A percentile compares a stretch with the other conserved stretches of the same genome.
phyloP scores from a whole-genome alignment of 495 filamentous ascomycete genomes.

The Schizothecium vesticola region DNA sequence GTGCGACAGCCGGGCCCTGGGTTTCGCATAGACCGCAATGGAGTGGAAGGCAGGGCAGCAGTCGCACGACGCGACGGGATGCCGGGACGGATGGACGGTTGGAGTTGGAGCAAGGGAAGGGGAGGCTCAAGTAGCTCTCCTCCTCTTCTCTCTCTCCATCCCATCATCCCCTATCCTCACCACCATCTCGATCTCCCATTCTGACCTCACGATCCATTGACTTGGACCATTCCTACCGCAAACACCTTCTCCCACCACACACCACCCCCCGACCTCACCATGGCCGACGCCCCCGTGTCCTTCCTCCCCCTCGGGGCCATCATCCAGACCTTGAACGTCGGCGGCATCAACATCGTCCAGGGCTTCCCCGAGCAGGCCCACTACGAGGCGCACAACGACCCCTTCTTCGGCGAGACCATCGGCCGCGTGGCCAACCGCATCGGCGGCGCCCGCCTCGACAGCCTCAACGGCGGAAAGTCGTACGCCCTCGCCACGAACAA shows the following conservation, averaged over 20 bases:
- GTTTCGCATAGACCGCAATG: conserved; percentile 3
- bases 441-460: conserved; percentile 60
- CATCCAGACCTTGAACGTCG: conserved; percentile 76
- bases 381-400: conserved; percentile 67
- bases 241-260: neutral
- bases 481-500: conserved; percentile 72
- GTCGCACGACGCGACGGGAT: neutral
- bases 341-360: conserved; percentile 77
- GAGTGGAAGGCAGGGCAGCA: neutral
- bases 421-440: conserved; percentile 89
- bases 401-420: conserved; percentile 89
- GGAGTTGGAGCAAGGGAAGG: neutral
- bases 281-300: conserved; percentile 45
- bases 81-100: neutral
- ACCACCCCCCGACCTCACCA: conserved; percentile 9
- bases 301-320: conserved; percentile 85
- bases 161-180: neutral
- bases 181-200: neutral
- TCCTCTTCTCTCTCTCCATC: neutral
- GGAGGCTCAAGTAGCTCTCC: too few relatives aligned
- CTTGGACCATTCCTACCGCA: conserved; percentile 12
- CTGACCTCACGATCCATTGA: neutral
- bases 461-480: conserved; percentile 61
- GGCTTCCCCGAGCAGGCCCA: conserved; percentile 67
- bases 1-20: conserved; percentile 12